These are phyloP conservation scores for Euphorbia schlechtendalii DNA, from an alignment of 441 rosid genomes.

Conservation along the genomic window DNA sequence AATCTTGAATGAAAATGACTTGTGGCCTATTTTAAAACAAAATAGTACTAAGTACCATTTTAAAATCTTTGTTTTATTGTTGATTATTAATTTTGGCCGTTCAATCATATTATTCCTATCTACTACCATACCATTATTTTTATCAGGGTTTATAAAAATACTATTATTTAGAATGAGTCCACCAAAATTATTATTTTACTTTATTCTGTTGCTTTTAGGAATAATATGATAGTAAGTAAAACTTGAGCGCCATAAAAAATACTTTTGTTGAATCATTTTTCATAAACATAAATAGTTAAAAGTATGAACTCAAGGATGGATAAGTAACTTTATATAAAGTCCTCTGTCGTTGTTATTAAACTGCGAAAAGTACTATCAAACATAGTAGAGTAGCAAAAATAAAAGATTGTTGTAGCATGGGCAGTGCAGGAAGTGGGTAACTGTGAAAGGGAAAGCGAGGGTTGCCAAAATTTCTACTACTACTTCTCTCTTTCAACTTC, in stretches of 20 bases:
- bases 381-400: too few relatives aligned
- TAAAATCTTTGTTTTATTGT: neutral
- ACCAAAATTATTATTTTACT: neutral
- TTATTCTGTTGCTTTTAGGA: neutral
- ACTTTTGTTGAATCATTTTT: too few relatives aligned
- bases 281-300: too few relatives aligned
- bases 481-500: too few relatives aligned
- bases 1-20: neutral
- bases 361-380: too few relatives aligned
- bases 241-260: too few relatives aligned
- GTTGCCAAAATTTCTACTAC: neutral
- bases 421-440: too few relatives aligned
- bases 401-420: too few relatives aligned
- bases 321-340: too few relatives aligned
- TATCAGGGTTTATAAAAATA: neutral
- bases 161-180: neutral
- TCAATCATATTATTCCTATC: neutral
- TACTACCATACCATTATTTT: neutral
- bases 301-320: too few relatives aligned
- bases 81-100: slow-evolving; percentile 9
- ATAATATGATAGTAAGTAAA: neutral
- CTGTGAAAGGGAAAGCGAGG: too few relatives aligned
- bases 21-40: neutral
- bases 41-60: neutral
- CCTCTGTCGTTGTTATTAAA: too few relatives aligned